Percentiles rank a stretch among this genome's conserved stretches.
These are phyloP conservation scores for Dryadomyces sulphureus DNA, from an alignment of 2,329 filamentous ascomycete genomes.

Conservation along the genomic window DNA sequence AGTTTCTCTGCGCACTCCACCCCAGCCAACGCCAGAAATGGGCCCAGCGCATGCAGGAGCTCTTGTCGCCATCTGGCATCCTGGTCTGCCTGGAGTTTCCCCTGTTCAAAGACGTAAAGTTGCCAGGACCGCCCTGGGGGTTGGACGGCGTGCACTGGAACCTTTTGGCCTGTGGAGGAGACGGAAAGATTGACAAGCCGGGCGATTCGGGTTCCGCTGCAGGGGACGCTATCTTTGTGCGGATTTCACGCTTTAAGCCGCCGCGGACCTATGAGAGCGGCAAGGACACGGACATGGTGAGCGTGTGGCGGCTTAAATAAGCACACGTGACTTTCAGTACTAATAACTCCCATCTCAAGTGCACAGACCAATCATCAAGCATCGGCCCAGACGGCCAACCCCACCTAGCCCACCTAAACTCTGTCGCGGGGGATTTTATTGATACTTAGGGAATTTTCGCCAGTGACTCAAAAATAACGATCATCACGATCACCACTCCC, in stretches of 20 bases:
- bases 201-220: background rate
- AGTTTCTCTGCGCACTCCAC: slow-evolving; percentile 19
- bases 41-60: slow-evolving; percentile 16
- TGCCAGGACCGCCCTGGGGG: slow-evolving; percentile 23
- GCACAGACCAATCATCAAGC: background rate
- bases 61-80: slow-evolving; percentile 16
- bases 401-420: background rate
- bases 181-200: slow-evolving; percentile 11
- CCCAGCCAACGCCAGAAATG: slow-evolving; percentile 14
- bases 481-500: background rate
- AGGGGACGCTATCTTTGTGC: background rate
- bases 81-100: slow-evolving; percentile 27
- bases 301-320: background rate
- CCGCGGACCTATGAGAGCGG: background rate
- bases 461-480: background rate
- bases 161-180: slow-evolving; percentile 15
- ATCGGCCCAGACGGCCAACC: background rate
- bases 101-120: slow-evolving; percentile 17
- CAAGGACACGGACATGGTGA: background rate
- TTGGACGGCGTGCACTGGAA: slow-evolving; percentile 21
- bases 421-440: background rate
- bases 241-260: background rate
- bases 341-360: background rate
- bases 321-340: background rate
- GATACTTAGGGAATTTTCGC: background rate